These are phyloP conservation scores for Trichocladium uniseriatum DNA, from an alignment of 495 filamentous ascomycete genomes.

Conservation along the genomic window DNA sequence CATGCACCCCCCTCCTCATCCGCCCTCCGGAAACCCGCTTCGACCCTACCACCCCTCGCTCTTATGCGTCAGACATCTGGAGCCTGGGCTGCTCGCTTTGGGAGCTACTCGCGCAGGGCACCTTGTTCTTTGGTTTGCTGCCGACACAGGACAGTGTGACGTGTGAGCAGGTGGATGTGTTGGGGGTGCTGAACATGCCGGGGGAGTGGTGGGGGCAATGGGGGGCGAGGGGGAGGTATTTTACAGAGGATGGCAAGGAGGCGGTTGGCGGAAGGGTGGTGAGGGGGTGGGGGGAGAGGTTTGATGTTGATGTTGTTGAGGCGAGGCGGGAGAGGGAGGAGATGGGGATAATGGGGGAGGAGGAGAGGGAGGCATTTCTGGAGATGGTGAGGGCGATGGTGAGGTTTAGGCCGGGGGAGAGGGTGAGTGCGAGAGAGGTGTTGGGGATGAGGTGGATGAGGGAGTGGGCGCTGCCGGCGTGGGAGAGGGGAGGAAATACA, in stretches of 20 bases:
- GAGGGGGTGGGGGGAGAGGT: slow-evolving; percentile 8
- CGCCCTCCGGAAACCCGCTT: slow-evolving; percentile 28
- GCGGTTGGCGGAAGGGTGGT: slow-evolving; percentile 8
- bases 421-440: slow-evolving; percentile 27
- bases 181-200: slow-evolving; percentile 28
- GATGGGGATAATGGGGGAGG: slow-evolving; percentile 4
- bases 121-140: slow-evolving; percentile 15
- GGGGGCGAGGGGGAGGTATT: slow-evolving; percentile 10
- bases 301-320: too few species aligned
- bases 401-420: slow-evolving; percentile 30
- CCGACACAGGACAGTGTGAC: slow-evolving; percentile 30
- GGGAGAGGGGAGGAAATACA: background rate
- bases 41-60: slow-evolving; percentile 22
- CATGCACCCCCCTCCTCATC: too few species aligned
- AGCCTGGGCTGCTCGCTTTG: slow-evolving; percentile 30
- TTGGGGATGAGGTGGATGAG: slow-evolving; percentile 33
- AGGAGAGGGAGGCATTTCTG: slow-evolving; percentile 28
- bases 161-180: slow-evolving; percentile 29
- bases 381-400: slow-evolving; percentile 34
- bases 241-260: slow-evolving; percentile 16
- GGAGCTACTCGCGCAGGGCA: slow-evolving; percentile 12
- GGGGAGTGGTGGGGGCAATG: slow-evolving; percentile 26
- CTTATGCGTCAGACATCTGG: slow-evolving; percentile 33
- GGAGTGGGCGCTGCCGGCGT: slow-evolving; percentile 32
- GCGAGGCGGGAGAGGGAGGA: too few species aligned